Percentiles rank a stretch among this genome's conserved stretches.
Conservation (phyloP, 2,329 filamentous ascomycete genomes). For the Pezicula radicicola region DNA sequence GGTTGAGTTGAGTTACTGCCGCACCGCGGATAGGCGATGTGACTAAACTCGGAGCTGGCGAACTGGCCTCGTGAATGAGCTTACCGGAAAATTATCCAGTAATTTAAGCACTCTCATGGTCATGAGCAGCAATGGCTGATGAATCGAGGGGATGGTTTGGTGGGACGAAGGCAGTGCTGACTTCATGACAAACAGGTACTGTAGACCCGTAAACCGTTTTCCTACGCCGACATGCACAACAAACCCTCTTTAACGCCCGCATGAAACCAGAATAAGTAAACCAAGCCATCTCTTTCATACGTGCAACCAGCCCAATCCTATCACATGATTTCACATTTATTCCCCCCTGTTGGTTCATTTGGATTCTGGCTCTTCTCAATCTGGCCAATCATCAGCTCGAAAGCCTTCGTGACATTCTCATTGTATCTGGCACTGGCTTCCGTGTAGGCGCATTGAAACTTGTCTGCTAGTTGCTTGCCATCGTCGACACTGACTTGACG, state of each 20-base stretch:
- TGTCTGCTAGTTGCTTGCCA: constrained; percentile 78
- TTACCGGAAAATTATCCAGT: too few species aligned
- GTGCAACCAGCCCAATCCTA: background rate
- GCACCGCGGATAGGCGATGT: too few species aligned
- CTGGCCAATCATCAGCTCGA: constrained; percentile 90
- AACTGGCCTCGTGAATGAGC: too few species aligned
- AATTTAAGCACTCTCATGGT: too few species aligned
- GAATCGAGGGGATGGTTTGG: background rate
- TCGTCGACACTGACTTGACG: constrained; percentile 86
- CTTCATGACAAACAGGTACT: background rate
- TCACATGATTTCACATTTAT: constrained; percentile 86
- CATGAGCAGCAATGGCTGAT: background rate
- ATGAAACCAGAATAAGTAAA: background rate
- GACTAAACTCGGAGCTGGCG: too few species aligned
- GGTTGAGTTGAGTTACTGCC: too few species aligned
- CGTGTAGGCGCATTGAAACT: constrained; percentile 89
- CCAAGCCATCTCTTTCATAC: background rate
- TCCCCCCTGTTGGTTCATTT: constrained; percentile 73
- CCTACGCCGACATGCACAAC: background rate
- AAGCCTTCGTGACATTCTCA: constrained; percentile 88
- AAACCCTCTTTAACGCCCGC: constrained; percentile 4
- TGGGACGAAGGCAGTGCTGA: background rate
- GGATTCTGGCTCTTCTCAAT: constrained; percentile 95
- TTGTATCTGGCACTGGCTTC: constrained; percentile 94
- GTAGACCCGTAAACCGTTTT: background rate